Evolutionary conservation across 2,329 filamentous ascomycete species (phyloP), one percentile per base, ranked within the genome.

Genomic region (Ophiostoma perfectum): DNA sequence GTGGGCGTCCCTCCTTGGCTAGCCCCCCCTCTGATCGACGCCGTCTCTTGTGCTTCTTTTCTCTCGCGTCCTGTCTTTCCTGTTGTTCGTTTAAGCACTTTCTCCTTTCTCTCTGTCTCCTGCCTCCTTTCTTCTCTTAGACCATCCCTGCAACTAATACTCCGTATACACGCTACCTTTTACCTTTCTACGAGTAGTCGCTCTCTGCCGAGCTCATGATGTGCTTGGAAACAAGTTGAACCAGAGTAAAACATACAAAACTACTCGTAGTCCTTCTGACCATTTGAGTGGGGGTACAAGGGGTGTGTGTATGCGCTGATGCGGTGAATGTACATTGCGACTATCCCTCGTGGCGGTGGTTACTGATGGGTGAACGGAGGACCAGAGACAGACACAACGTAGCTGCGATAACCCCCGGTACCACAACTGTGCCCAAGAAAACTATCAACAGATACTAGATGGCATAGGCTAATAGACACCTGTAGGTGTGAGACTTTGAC

Each of bases 121-220:
- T 27, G 27, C 27, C 27, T 27, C 27, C 27, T 27, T 27, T 27
- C 27, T 27, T 16, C 38, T n/a, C 14, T 9, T 14, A 62, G 49
- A 62, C 36, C 38, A 41, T n/a, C 38, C 38, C 58, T 42, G 58
- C 58, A 62, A 18, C 58, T 62, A 62, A 60, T 4, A 60, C 55
- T 60, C 27, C 55, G 49, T 42, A 36, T 41, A 41, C 58, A 62
- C 58, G 58, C 58, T 38, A 41, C 58, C 58, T 18, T 36, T 60
- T 60, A 60, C 55, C 36, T 12, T 62, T 62, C 16, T 14, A 27
- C 27, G 27, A 27, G 27, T 27, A 55, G n/a, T 36, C 18, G 27
- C 49, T 55, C 27, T 55, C 18, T 55, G 18, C 49, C 49, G 49
- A n/a, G 49, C 49, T 55, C 27, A 62, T 14, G 36, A 9, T 60